Evolutionary conservation across 2,329 filamentous ascomycete genomes (phyloP).

Genomic region (Trichoderma polysporum): DNA sequence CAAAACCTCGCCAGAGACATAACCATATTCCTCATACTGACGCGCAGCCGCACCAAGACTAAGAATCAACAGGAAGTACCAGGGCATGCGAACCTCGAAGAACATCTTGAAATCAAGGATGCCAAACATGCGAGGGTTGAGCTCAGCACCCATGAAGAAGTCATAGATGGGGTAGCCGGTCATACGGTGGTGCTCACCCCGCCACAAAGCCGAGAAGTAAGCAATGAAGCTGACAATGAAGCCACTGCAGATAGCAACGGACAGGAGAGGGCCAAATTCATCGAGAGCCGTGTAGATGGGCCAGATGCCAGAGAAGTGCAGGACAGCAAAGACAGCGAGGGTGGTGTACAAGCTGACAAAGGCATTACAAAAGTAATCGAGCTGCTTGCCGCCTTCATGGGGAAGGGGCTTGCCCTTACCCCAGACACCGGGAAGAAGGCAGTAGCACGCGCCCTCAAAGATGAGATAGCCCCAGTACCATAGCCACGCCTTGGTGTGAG

Average conservation of each 20-base stretch:
- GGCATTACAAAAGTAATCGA: conserved; percentile 93
- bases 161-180: conserved; percentile 83
- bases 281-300: conserved; percentile 89
- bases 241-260: conserved; percentile 87
- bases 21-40: conserved; percentile 83
- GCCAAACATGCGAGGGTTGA: conserved; percentile 73
- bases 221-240: conserved; percentile 80
- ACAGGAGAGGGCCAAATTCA: conserved; percentile 90
- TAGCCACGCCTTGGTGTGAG: conserved; percentile 76
- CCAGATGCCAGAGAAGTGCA: conserved; percentile 84
- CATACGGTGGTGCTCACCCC: conserved; percentile 89
- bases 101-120: conserved; percentile 94
- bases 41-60: conserved; percentile 73
- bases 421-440: conserved; percentile 82
- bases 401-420: conserved; percentile 84
- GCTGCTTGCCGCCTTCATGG: conserved; percentile 78
- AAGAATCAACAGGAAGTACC: conserved; percentile 84
- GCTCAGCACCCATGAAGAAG: conserved; percentile 87
- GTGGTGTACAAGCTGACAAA: conserved; percentile 86
- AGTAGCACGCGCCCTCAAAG: conserved; percentile 80
- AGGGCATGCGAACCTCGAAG: conserved; percentile 87
- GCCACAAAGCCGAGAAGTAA: conserved; percentile 78
- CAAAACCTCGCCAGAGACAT: conserved; percentile 78
- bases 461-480: conserved; percentile 96
- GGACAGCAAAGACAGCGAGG: conserved; percentile 64